A percentile compares a stretch with the other conserved stretches of the same genome.
Evolutionary conservation across 2,329 filamentous ascomycete species (phyloP).

Genomic region (Trichoderma atroviride): DNA sequence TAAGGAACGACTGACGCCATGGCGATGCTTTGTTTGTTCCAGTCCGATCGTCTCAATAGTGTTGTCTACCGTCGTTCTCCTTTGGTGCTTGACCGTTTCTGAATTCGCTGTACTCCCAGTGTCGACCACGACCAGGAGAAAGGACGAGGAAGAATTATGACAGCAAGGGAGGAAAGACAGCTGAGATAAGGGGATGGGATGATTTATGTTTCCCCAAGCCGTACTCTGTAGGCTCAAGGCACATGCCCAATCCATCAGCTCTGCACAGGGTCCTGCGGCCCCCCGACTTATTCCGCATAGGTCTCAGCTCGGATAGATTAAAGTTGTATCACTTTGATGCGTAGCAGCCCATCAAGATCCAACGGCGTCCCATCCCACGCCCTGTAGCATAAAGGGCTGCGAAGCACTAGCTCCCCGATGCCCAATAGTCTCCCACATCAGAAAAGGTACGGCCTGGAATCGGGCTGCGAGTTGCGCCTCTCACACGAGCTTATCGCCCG

Average conservation of each 20-base stretch:
- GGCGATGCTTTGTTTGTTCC: slow-evolving; percentile 20
- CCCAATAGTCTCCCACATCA: slow-evolving; percentile 1
- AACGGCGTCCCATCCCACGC: slow-evolving; percentile 13
- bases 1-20: slow-evolving; percentile 45
- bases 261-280: background rate
- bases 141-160: background rate
- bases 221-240: background rate
- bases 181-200: slow-evolving; percentile 10
- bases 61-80: background rate
- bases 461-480: slow-evolving; percentile 3
- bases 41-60: background rate
- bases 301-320: slow-evolving; percentile 16
- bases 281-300: slow-evolving; percentile 13
- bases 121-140: background rate
- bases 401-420: background rate
- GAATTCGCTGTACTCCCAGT: background rate
- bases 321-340: slow-evolving; percentile 22
- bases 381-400: background rate
- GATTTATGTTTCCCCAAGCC: background rate
- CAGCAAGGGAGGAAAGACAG: background rate
- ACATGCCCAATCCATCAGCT: slow-evolving; percentile 9
- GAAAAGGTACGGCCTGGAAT: slow-evolving; percentile 17
- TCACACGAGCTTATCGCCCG: slow-evolving; percentile 25
- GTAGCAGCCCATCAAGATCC: background rate
- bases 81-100: background rate